Evolutionary conservation across 108 stramenopile species (phyloP).

Genomic region (Skeletonema tropicum): DNA sequence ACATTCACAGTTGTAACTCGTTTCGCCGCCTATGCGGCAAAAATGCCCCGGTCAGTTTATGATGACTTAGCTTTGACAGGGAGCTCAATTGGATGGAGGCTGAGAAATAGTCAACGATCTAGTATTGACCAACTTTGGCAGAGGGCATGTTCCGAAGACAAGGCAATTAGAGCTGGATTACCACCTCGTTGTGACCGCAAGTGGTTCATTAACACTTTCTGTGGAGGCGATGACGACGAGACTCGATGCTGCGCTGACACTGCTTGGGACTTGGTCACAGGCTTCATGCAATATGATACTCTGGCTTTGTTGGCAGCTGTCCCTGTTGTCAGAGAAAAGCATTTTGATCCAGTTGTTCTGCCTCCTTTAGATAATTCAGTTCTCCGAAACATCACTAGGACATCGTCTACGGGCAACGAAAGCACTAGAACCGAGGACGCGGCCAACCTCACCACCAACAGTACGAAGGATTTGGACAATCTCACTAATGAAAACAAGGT

Average conservation of each 20-base stretch:
- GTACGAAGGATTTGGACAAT: background rate
- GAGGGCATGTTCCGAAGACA: conserved; percentile 44
- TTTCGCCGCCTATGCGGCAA: conserved; percentile 46
- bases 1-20: conserved; percentile 46
- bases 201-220: conserved; percentile 57
- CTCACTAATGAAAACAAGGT: background rate
- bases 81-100: conserved; percentile 48
- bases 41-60: conserved; percentile 51
- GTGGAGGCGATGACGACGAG: conserved; percentile 43
- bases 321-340: conserved; percentile 38
- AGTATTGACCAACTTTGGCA: conserved; percentile 50
- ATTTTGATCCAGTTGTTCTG: conserved; percentile 50
- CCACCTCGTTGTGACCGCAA: conserved; percentile 45
- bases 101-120: conserved; percentile 47
- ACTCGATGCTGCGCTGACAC: conserved; percentile 36
- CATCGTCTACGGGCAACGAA: background rate
- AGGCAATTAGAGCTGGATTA: conserved; percentile 30
- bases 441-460: background rate
- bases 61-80: conserved; percentile 54
- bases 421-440: background rate
- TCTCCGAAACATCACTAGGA: background rate
- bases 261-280: conserved; percentile 52
- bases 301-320: conserved; percentile 49
- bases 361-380: conserved; percentile 25
- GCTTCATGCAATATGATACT: conserved; percentile 56